A percentile compares a stretch with the other conserved stretches of the same genome.
These are phyloP conservation scores for Podospora didyma DNA, from an alignment of 495 filamentous ascomycete species.

Conservation along the genomic window DNA sequence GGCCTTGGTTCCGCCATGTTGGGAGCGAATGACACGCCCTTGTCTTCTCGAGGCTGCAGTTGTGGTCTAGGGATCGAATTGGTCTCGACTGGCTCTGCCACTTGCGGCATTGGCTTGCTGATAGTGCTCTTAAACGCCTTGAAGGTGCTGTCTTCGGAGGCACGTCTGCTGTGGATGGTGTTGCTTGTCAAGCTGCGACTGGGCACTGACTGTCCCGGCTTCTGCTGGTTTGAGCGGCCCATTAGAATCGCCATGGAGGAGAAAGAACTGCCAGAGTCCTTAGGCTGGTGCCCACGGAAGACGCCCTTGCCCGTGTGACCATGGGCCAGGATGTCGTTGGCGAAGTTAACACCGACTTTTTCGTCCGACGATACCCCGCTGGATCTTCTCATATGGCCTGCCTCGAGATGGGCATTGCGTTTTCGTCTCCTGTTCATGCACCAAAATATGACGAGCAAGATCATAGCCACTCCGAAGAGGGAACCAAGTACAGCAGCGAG, in stretches of 20 bases:
- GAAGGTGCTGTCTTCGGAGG: constrained; percentile 44
- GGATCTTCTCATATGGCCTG: constrained; percentile 44
- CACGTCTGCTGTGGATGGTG: constrained; percentile 43
- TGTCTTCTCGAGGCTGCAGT: constrained; percentile 31
- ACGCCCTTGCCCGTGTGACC: constrained; percentile 28
- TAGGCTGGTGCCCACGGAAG: constrained; percentile 43
- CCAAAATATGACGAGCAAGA: constrained; percentile 67
- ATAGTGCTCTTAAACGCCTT: constrained; percentile 52
- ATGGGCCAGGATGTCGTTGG: constrained; percentile 52
- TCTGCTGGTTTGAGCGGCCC: constrained; percentile 41
- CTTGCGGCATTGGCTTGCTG: constrained; percentile 49
- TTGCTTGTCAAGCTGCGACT: constrained; percentile 42
- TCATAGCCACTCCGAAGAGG: constrained; percentile 63
- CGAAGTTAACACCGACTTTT: constrained; percentile 46
- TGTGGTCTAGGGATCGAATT: constrained; percentile 6
- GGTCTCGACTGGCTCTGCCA: constrained; percentile 8
- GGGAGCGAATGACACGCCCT: constrained; percentile 38
- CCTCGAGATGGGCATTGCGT: constrained; percentile 41
- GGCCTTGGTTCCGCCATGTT: constrained; percentile 33
- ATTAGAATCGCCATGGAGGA: constrained; percentile 56
- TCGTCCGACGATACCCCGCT: constrained; percentile 49
- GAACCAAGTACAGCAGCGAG: constrained; percentile 78
- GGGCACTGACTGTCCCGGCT: constrained; percentile 30
- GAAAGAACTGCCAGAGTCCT: constrained; percentile 46
- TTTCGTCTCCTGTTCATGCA: constrained; percentile 58